Base-by-base conservation (phyloP, 306 rosid species). In the Fagus sylvatica region DNA sequence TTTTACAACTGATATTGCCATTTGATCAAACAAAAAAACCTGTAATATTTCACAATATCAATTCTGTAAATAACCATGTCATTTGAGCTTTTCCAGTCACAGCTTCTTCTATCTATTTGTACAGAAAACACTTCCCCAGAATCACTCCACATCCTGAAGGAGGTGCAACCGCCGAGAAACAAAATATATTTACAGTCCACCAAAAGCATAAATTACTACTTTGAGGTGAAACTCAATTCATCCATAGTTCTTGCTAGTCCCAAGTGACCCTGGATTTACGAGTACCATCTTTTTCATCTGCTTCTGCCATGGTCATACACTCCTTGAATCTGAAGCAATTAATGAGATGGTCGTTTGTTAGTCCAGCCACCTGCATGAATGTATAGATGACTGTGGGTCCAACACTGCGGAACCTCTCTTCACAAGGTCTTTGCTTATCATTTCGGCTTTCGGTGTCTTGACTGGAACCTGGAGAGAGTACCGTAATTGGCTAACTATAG, bases 311-410 rank as follows among this genome's bases (percentile, higher is more conserved):
- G 72, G 72, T 81, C 75, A 69, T 65, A 76, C 93, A 90, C 51
- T 83, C 93, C 88, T 79, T 83, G 81, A 87, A 90, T 84, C 95
- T 86, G 87, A 92, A 90, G 90, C 95, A 92, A 82, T 84, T 74
- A 41, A 85, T 67, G 72, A 92, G 93, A 81, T 90, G 93, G 79
- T 88, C 95, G 73, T 90, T 90, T 28, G 87, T 90, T 79, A 92
- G 84, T 33, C 95, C 95, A 59, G 93, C 93, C 56, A 90, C 97
- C 82, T 88, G 95, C 91, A 88, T 88, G 80, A 90, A 90, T 19
- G 88, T 85, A 53, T 88, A 88, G 64, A 87, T 81, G 53, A 92
- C 89, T 1, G 95, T 92, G 1, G 93, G 95, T 6, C 91, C 95
- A 11, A 90, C 93, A 36, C 88, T 88, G 64, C 97, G 83, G 88